Percentiles rank a stretch among this genome's conserved stretches.
phyloP scores from a whole-genome alignment of 257 asterid species.

The Jaltomata sinuosa region DNA sequence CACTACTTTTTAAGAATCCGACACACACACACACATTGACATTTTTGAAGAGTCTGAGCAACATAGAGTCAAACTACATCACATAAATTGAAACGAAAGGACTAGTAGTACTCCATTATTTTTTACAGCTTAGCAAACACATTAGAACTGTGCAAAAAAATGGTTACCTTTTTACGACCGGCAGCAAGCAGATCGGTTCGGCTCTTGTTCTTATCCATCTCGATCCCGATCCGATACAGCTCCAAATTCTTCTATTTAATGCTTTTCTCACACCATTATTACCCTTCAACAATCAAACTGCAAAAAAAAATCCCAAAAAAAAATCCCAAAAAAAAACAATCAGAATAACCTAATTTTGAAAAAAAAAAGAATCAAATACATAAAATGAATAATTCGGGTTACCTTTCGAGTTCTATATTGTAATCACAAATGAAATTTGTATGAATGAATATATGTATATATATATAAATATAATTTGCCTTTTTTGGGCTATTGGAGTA shows the following conservation, averaged over 20 bases:
- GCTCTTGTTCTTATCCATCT: constrained; percentile 82
- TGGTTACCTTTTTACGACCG: constrained; percentile 90
- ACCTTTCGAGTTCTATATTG: neutral
- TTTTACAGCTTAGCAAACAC: neutral
- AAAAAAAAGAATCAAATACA: neutral
- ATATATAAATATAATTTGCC: neutral
- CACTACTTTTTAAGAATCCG: too few relatives aligned
- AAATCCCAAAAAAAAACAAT: neutral
- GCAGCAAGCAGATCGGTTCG: constrained; percentile 87
- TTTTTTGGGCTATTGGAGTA: neutral
- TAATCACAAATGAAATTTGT: neutral
- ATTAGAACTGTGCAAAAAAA: neutral
- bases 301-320: neutral
- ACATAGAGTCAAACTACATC: too few relatives aligned
- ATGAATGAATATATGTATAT: neutral
- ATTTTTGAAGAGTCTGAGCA: too few relatives aligned
- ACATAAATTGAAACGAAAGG: too few relatives aligned
- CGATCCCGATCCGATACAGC: constrained; percentile 27
- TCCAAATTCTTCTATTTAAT: constrained; percentile 4
- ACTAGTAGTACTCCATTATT: too few relatives aligned
- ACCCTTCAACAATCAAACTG: neutral
- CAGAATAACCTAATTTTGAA: neutral
- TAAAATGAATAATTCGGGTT: neutral
- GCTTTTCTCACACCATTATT: constrained; percentile 28
- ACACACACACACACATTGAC: too few relatives aligned